A percentile compares a stretch with the other conserved stretches of the same genome.
phyloP scores from a whole-genome alignment of 169 alveolate species.

The Fabrea salina region DNA sequence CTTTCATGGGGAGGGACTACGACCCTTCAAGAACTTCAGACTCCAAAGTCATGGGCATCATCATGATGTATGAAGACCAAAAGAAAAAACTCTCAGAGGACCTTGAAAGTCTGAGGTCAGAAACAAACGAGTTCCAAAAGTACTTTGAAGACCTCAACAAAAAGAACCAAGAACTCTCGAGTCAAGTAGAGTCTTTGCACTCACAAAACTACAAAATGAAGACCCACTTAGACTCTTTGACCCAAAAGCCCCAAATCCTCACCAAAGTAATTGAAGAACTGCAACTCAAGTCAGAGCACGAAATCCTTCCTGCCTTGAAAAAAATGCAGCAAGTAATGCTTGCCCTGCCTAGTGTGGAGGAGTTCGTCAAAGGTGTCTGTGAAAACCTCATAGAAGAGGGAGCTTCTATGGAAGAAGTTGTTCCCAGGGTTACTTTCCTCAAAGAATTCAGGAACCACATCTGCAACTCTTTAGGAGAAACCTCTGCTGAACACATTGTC shows the following conservation, averaged over 20 bases:
- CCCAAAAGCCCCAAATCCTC: background rate
- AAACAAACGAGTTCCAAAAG: background rate
- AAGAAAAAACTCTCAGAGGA: background rate
- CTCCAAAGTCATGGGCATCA: constrained; percentile 9
- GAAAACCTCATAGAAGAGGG: background rate
- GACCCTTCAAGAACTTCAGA: background rate
- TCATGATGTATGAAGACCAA: constrained; percentile 21
- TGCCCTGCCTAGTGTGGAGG: background rate
- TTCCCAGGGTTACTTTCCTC: background rate
- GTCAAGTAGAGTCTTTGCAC: too few species aligned
- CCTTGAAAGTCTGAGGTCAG: background rate
- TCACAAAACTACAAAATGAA: too few species aligned
- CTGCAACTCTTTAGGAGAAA: background rate
- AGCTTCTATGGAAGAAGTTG: background rate
- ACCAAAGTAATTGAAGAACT: background rate
- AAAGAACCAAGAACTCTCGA: background rate
- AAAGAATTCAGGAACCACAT: background rate
- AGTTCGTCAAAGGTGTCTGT: background rate
- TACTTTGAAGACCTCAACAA: background rate
- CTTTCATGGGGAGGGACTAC: constrained; percentile 14
- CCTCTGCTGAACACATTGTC: background rate
- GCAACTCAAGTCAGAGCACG: background rate
- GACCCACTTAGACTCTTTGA: too few species aligned
- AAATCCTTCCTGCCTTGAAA: background rate
- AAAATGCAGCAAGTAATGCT: constrained; percentile 26